Evolutionary conservation across 2,329 filamentous ascomycete species (phyloP), one percentile per base, ranked within the genome.

Genomic region (Beauveria sp.): DNA sequence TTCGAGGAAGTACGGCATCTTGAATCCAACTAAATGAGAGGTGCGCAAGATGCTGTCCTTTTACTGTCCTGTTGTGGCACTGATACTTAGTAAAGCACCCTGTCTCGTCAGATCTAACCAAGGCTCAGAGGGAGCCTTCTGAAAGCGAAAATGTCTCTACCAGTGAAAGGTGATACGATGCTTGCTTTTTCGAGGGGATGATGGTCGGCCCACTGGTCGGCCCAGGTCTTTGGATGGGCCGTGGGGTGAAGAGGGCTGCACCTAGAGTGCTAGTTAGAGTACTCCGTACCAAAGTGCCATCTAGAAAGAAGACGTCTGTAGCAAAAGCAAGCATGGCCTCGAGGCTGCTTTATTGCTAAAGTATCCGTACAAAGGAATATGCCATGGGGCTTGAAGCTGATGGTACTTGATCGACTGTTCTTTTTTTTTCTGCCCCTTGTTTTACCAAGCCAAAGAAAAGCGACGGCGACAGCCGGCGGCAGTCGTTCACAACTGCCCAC

Each of bases 161-260:
- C 28, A 40, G 26, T 28, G 14, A 37, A 53, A 59, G 40, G n/a
- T 40, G 20, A 53, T 20, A 46, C 40, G 5, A 41, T 26, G 20
- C 47, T 59, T 59, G 57, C 57, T 59, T 59, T 59, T 59, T 53
- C 16, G 57, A 54, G 57, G 57, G 57, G 50, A 46, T 59, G 47
- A 28, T 8, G 16, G 48, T 24, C n/a, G 28, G 57, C 50, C 57
- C 48, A 59, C 56, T 41, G 47, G 30, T 40, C 26, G 34, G 30
- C 12, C 34, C 47, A 51, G 47, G 22, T 22, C 37, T 37, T 37
- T 37, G 34, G 34, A 37, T 37, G 14, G 34, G 34, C 3, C 10
- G 26, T n/a, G 26, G 44, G 37, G 8, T 18, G 37, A 7, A 5
- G 26, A 20, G 3, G 10, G 53, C 41, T 28, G 24, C 53, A 47